Evolutionary conservation across 208 protist genomes (phyloP).

Genomic region (Wallacemonas collosoma): DNA sequence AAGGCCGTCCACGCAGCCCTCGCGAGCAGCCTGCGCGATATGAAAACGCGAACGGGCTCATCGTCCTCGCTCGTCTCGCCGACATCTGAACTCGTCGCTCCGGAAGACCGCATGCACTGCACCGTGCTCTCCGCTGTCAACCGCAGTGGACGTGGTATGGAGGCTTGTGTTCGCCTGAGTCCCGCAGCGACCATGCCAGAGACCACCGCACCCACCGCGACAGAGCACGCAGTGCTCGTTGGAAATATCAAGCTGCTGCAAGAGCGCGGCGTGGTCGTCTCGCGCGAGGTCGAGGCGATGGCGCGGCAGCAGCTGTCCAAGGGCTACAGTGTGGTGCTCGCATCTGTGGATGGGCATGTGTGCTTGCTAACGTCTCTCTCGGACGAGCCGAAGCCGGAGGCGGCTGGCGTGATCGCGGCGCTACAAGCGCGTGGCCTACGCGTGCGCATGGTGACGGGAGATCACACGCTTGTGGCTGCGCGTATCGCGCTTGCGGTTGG

Average conservation of each 20-base stretch:
- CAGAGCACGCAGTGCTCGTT: slow-evolving; percentile 60
- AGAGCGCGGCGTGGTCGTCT: slow-evolving; percentile 30
- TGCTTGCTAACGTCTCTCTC: slow-evolving; percentile 63
- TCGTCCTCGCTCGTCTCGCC: too few species aligned
- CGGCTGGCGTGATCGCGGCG: slow-evolving; percentile 55
- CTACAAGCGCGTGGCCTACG: slow-evolving; percentile 56
- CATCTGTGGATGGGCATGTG: slow-evolving; percentile 61
- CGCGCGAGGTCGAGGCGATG: slow-evolving; percentile 21
- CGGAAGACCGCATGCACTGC: background rate
- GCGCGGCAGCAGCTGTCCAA: slow-evolving; percentile 34
- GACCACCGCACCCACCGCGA: background rate
- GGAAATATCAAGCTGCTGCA: slow-evolving; percentile 72
- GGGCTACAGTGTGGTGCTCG: slow-evolving; percentile 77
- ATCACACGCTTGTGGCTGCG: slow-evolving; percentile 66
- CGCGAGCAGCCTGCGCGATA: background rate
- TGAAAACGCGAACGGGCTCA: background rate
- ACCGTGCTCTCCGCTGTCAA: slow-evolving; percentile 42
- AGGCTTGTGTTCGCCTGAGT: slow-evolving; percentile 38
- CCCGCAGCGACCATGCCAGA: background rate
- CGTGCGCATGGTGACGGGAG: slow-evolving; percentile 85
- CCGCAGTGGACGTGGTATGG: slow-evolving; percentile 50
- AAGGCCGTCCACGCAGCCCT: slow-evolving; percentile 63
- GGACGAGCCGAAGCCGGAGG: slow-evolving; percentile 91
- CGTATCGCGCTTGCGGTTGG: slow-evolving; percentile 71
- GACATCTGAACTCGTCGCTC: too few species aligned